Evolutionary conservation across 768 basidiomycete genomes (phyloP), one percentile per base, ranked within the genome.

Genomic region (Phylloporus arenicola): DNA sequence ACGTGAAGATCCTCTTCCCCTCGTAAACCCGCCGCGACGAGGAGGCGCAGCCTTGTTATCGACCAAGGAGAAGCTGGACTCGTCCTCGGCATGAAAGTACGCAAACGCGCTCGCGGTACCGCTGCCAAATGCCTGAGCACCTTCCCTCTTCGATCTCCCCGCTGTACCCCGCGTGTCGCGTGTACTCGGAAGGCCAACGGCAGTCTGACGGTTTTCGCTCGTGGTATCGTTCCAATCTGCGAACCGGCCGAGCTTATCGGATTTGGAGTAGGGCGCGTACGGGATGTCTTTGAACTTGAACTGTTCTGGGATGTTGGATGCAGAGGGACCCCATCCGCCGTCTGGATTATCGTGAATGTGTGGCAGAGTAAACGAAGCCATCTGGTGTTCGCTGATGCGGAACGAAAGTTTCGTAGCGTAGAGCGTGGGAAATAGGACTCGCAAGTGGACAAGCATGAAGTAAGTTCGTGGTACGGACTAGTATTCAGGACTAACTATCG

Each of bases 271-370:
- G 5, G 94, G 94, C 1, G 95, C 94, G 65, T 98, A 99, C 41
- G 96, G 96, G 53, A 98, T 96, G 61, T 97, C 96, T 70, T 91
- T 92, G 80, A 96, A 96, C 72, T 94, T 93, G 74, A 95, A 97
- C 56, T 92, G 85, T 40, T 86, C 77, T 1, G 95, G 93, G 19
- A 94, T 74, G 68, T 88, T 86, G 1, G 85, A 79, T 4, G 86
- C 81, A 6, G 92, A 90, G 6, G 82, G 82, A 1, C 92, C 92
- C 94, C 94, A 97, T 48, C 90, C 88, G 30, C 90, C 92, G 60
- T 94, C 92, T 34, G 86, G 85, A 70, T 91, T 93, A 68, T 95
- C 92, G 70, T 89, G 79, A 56, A 97, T 92, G 1, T 79, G 78
- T 37, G 93, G 93, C 33, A 97, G 77, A 45, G 82, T 78, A 72